A percentile compares a stretch with the other conserved stretches of the same genome.
Conservation (phyloP, 2,329 filamentous ascomycete species). For the Chrysoporthe deuterocubensis region DNA sequence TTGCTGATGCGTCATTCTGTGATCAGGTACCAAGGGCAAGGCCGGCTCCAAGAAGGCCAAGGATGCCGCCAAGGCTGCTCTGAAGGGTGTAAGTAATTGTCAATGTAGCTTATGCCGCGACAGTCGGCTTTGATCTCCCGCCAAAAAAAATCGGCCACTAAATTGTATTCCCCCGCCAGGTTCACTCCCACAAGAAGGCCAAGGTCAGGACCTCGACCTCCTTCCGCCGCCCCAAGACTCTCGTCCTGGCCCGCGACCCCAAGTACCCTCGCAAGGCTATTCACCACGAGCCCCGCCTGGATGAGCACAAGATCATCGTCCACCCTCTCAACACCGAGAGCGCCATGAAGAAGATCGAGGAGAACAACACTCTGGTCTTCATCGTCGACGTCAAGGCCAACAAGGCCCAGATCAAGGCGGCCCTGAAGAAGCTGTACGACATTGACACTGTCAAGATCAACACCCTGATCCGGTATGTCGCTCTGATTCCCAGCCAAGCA, state of each 20-base stretch:
- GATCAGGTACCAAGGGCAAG: constrained; percentile 58
- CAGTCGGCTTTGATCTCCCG: not conserved
- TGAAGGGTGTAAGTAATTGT: constrained; percentile 81
- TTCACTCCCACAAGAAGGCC: constrained; percentile 77
- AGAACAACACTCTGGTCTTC: constrained; percentile 99
- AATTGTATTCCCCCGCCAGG: constrained; percentile 39
- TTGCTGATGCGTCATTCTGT: constrained; percentile 67
- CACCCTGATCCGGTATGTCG: constrained; percentile 88
- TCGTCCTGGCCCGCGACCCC: constrained; percentile 84
- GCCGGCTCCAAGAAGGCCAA: constrained; percentile 84
- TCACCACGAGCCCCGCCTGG: constrained; percentile 85
- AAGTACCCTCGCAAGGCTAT: constrained; percentile 98
- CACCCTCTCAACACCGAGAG: constrained; percentile 99
- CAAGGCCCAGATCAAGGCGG: constrained; percentile 99
- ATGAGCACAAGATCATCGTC: constrained; percentile 97
- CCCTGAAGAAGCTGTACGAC: constrained; percentile 99
- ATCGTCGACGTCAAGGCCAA: constrained; percentile 97
- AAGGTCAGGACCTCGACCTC: constrained; percentile 92
- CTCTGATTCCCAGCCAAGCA: no score
- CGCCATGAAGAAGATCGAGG: constrained; percentile 99
- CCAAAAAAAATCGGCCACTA: constrained; percentile 23
- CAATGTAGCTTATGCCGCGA: not conserved
- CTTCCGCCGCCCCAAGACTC: constrained; percentile 98
- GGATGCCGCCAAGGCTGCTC: constrained; percentile 91
- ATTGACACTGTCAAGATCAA: constrained; percentile 99